Evolutionary conservation across 345 rosid genomes (phyloP).

Genomic region (Garcia nutans): DNA sequence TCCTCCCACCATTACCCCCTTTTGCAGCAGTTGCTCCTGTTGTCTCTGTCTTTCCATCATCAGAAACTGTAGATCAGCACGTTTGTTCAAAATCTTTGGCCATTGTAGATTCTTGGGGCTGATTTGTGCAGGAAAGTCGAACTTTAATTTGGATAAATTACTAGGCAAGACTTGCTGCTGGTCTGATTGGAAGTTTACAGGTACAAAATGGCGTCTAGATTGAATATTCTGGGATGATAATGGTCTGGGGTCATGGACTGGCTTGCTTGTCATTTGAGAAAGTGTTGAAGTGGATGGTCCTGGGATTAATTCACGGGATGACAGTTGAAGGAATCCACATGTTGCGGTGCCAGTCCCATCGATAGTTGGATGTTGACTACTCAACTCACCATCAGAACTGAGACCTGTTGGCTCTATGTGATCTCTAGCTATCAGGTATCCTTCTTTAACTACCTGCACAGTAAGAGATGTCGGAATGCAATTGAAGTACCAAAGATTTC

Average conservation of each 20-base stretch:
- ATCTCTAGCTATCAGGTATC: constrained; percentile 13
- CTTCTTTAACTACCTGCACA: constrained; percentile 21
- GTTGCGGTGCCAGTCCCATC: neutral
- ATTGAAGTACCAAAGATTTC: neutral
- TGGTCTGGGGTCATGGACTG: constrained; percentile 2
- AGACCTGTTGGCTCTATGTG: constrained; percentile 2
- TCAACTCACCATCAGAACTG: constrained; percentile 5
- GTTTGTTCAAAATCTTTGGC: constrained; percentile 11
- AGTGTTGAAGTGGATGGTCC: constrained; percentile 1
- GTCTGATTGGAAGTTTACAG: constrained; percentile 9
- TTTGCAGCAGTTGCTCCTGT: constrained; percentile 11
- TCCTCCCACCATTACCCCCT: constrained; percentile 1
- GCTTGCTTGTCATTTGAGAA: neutral
- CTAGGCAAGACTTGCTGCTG: neutral
- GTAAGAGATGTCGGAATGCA: neutral
- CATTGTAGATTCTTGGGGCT: constrained; percentile 1
- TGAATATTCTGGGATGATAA: constrained; percentile 1
- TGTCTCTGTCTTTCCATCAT: constrained; percentile 15
- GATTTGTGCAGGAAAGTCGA: constrained; percentile 2
- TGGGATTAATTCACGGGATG: neutral
- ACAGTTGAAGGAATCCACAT: constrained; percentile 6
- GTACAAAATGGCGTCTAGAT: neutral
- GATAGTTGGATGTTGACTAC: neutral
- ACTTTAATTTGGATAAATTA: neutral
- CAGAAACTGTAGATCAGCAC: constrained; percentile 16